Percentiles rank a stretch among this genome's conserved stretches.
phyloP scores from a whole-genome alignment of 177 flowering plant species.

The Vitis hybrid region DNA sequence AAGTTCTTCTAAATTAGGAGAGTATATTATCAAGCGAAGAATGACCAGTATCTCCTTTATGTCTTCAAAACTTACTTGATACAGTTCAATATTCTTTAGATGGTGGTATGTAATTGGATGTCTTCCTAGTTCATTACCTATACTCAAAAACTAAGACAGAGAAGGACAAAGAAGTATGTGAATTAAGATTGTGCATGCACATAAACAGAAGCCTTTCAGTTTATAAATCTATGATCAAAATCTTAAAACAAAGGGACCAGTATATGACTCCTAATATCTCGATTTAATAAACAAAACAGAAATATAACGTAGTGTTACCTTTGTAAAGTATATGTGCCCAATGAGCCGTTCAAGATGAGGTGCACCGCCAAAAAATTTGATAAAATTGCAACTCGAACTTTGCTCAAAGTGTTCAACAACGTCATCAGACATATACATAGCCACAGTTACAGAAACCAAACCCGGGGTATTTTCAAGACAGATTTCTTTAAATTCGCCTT shows the following conservation, averaged over 20 bases:
- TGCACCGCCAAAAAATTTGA: slow-evolving; percentile 60
- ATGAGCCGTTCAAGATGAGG: slow-evolving; percentile 59
- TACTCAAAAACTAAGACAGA: slow-evolving; percentile 53
- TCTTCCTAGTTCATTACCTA: slow-evolving; percentile 43
- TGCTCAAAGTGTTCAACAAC: slow-evolving; percentile 48
- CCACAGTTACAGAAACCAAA: slow-evolving; percentile 39
- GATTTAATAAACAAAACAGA: neutral
- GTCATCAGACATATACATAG: slow-evolving; percentile 55
- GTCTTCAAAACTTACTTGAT: slow-evolving; percentile 69
- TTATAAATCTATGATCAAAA: neutral
- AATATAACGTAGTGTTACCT: slow-evolving; percentile 39
- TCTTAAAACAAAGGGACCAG: neutral
- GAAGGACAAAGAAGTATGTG: slow-evolving; percentile 1
- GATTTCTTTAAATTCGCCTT: slow-evolving; percentile 66
- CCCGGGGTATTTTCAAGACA: slow-evolving; percentile 54
- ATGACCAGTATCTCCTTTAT: slow-evolving; percentile 52
- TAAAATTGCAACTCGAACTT: slow-evolving; percentile 45
- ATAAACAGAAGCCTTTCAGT: neutral
- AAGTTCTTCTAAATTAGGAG: slow-evolving; percentile 59
- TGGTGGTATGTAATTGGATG: slow-evolving; percentile 33
- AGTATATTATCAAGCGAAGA: slow-evolving; percentile 53
- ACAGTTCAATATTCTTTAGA: slow-evolving; percentile 51
- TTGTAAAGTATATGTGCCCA: slow-evolving; percentile 59
- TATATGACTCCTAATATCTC: neutral
- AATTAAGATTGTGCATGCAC: neutral